Evolutionary conservation across 305 asterid species (phyloP), one percentile per base, ranked within the genome.

Genomic region (Stenogyne calaminthoides): DNA sequence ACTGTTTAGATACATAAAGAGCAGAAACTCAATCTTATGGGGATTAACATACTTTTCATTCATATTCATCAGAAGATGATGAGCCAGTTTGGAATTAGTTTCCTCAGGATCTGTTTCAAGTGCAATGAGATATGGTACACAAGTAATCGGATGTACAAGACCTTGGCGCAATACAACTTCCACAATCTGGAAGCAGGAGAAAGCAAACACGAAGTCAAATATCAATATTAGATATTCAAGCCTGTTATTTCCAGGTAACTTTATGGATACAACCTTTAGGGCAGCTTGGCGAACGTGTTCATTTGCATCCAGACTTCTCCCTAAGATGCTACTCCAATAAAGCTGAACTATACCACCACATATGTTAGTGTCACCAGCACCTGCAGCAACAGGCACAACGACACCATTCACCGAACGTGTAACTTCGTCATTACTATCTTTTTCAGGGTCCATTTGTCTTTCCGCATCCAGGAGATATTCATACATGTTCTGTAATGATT

Each of bases 81-180:
- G 97, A 78, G 98, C 92, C 83, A 93, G 78, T 89, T 93, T 89
- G 58, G 91, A 83, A 70, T 95, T 95, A 64, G 66, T 84, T 78
- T 89, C 98, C 73, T 84, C 77, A 4, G 97, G 97, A 87, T 95
- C 99, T 64, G 98, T 91, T 89, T 89, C 99, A 75, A 95, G 99
- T 56, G 99, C 98, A 80, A 95, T 91, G 81, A 95, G 97, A 84
- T 89, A 78, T 34, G 99, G 98, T 71, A 95, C 98, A 67, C 99
- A 93, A 56, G 96, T 90, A 77, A 95, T 93, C 66, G 99, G 99
- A 88, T 95, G 99, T 72, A 95, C 99, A 74, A 95, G 92, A 77
- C 99, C 99, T 83, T 95, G 99, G 58, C 98, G 99, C 81, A 95
- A 83, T 75, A 91, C 99, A 80, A 95, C 83, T 78, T 95, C 99